phyloP scores from a whole-genome alignment of 169 alveolate species.

The Cyclospora cayetanensis region DNA sequence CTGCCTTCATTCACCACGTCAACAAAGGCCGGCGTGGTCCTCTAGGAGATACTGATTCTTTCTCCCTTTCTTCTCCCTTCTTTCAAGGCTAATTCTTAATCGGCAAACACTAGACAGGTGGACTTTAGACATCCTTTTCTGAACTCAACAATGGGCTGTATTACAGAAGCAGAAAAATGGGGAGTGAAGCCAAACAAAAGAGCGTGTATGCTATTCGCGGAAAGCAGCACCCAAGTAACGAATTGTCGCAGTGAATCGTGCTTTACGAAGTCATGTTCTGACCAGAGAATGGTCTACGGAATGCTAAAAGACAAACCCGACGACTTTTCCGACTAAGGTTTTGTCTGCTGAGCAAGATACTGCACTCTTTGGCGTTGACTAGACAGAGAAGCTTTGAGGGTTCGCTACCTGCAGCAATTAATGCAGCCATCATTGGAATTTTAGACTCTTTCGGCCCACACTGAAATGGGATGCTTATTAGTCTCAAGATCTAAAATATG shows the following conservation, averaged over 20 bases:
- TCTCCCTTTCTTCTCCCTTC: conserved; percentile 16
- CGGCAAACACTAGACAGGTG: conserved; percentile 50
- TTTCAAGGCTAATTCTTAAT: conserved; percentile 36
- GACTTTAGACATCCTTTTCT: conserved; percentile 9
- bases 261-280: too few relatives aligned
- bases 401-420: conserved; percentile 55
- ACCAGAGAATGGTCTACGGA: too few relatives aligned
- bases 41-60: conserved; percentile 34
- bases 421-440: neutral
- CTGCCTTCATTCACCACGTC: conserved; percentile 43
- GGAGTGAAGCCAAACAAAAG: too few relatives aligned
- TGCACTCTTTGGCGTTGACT: neutral
- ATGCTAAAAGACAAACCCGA: too few relatives aligned
- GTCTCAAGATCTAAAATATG: too few relatives aligned
- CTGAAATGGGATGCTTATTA: neutral
- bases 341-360: too few relatives aligned
- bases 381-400: conserved; percentile 11
- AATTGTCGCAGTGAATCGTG: too few relatives aligned
- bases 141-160: conserved; percentile 51
- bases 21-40: conserved; percentile 41
- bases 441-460: neutral
- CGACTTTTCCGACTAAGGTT: too few relatives aligned
- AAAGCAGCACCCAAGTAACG: too few relatives aligned
- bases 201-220: too few relatives aligned
- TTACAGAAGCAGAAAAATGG: neutral